phyloP scores from a whole-genome alignment of 768 basidiomycete species.

The Rhodotorula taiwanensis region DNA sequence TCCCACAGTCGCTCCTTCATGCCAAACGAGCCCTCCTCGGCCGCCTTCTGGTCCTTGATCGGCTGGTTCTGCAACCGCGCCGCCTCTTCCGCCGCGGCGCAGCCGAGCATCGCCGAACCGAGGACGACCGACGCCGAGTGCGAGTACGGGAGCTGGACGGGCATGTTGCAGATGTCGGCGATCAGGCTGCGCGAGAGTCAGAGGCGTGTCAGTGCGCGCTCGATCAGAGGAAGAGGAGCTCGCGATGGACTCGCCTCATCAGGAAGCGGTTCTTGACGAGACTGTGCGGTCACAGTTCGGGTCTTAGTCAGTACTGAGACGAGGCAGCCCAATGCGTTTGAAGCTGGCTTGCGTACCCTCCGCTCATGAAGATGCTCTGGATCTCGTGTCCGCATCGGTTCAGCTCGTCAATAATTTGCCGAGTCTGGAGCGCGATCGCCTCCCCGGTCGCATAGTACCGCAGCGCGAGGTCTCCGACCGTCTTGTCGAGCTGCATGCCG shows the following conservation, averaged over 20 bases:
- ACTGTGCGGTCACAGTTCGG: too few relatives aligned
- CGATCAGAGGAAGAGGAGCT: background rate
- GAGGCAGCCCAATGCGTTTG: background rate
- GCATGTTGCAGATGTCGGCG: conserved; percentile 73
- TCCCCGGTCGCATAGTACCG: conserved; percentile 88
- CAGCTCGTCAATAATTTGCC: conserved; percentile 72
- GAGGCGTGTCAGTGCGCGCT: background rate
- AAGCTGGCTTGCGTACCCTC: conserved; percentile 32
- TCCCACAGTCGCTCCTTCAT: conserved; percentile 72
- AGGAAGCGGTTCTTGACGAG: conserved; percentile 83
- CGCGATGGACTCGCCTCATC: conserved; percentile 53
- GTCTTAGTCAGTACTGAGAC: too few relatives aligned
- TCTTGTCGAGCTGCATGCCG: conserved; percentile 72
- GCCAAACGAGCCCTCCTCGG: conserved; percentile 46
- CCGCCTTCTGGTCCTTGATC: conserved; percentile 46
- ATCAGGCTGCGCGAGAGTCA: conserved; percentile 51
- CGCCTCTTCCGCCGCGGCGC: conserved; percentile 60
- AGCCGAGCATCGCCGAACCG: conserved; percentile 87
- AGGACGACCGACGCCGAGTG: conserved; percentile 76
- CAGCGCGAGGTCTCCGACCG: conserved; percentile 71
- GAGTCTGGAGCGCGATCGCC: conserved; percentile 59
- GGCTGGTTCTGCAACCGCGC: conserved; percentile 42
- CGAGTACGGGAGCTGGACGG: conserved; percentile 72
- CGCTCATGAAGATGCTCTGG: conserved; percentile 75
- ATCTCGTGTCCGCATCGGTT: conserved; percentile 79